Conservation (phyloP, 176 grass and related monocot species). For the Musa schizocarpa region DNA sequence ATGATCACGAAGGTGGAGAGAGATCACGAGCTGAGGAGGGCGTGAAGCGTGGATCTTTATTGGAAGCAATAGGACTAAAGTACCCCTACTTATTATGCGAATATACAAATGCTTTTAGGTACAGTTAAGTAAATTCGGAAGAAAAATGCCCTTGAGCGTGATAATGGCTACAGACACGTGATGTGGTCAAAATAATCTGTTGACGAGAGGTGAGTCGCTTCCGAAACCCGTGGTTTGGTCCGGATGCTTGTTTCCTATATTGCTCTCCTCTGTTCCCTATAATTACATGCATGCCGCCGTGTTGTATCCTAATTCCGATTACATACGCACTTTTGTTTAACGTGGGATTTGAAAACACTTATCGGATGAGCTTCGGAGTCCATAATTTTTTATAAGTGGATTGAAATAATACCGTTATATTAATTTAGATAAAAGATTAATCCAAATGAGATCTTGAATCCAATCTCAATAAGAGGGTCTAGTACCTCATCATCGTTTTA, state of each 20-base stretch:
- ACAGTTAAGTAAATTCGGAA: background rate
- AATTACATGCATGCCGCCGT: background rate
- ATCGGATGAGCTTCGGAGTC: no score
- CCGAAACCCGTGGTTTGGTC: background rate
- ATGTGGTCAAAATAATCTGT: background rate
- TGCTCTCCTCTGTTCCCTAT: background rate
- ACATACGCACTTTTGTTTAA: no score
- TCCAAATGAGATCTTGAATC: no score
- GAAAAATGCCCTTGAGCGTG: background rate
- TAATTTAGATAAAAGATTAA: no score
- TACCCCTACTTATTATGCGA: background rate
- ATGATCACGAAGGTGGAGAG: slow-evolving; percentile 1
- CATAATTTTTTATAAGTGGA: no score
- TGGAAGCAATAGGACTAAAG: background rate
- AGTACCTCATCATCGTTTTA: no score
- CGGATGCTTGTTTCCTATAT: background rate
- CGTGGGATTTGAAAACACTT: no score
- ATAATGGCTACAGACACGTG: background rate
- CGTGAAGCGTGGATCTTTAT: background rate
- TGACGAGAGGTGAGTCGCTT: background rate
- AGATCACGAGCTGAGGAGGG: background rate
- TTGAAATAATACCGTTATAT: no score
- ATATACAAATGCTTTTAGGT: background rate
- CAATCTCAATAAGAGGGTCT: no score
- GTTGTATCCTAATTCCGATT: no score